Percentiles rank a stretch among this genome's conserved stretches.
phyloP scores from a whole-genome alignment of 2,329 filamentous ascomycete species.

The Fusarium coicis region DNA sequence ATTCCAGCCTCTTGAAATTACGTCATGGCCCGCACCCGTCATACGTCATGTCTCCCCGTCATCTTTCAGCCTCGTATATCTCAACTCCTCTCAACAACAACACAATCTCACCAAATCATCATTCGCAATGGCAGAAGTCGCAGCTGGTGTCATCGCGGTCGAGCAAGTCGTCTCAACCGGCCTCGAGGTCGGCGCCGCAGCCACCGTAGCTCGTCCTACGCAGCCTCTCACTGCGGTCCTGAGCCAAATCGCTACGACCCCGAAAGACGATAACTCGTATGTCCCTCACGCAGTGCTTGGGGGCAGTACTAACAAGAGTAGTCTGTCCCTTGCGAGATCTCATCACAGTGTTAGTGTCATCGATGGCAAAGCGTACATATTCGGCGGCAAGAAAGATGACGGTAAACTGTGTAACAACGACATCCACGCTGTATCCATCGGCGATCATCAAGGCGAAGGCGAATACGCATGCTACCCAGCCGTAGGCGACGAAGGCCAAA shows the following conservation, averaged over 20 bases:
- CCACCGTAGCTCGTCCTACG: conserved; percentile 28
- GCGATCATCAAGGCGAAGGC: not conserved
- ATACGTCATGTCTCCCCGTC: conserved; percentile 16
- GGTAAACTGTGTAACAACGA: conserved; percentile 29
- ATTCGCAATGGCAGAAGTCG: conserved; percentile 31
- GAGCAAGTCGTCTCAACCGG: conserved; percentile 38
- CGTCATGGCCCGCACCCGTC: conserved; percentile 18
- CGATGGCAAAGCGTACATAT: conserved; percentile 29
- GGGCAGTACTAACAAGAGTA: not conserved
- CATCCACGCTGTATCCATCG: conserved; percentile 20
- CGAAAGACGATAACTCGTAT: conserved; percentile 24
- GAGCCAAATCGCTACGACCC: conserved; percentile 32
- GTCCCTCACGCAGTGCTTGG: too few relatives aligned
- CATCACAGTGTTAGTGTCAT: conserved; percentile 32
- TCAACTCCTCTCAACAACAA: not conserved
- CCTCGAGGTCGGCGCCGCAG: conserved; percentile 31
- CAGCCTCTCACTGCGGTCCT: conserved; percentile 34
- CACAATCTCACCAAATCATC: not conserved
- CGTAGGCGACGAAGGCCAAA: conserved; percentile 7
- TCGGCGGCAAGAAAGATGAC: conserved; percentile 29
- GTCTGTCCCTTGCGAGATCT: conserved; percentile 27
- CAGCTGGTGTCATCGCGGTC: conserved; percentile 29
- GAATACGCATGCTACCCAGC: conserved; percentile 39
- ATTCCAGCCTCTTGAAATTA: conserved; percentile 1
- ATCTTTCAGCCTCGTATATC: not conserved